Base-by-base conservation (phyloP, 129 eudicot species). In the Centella asiatica region DNA sequence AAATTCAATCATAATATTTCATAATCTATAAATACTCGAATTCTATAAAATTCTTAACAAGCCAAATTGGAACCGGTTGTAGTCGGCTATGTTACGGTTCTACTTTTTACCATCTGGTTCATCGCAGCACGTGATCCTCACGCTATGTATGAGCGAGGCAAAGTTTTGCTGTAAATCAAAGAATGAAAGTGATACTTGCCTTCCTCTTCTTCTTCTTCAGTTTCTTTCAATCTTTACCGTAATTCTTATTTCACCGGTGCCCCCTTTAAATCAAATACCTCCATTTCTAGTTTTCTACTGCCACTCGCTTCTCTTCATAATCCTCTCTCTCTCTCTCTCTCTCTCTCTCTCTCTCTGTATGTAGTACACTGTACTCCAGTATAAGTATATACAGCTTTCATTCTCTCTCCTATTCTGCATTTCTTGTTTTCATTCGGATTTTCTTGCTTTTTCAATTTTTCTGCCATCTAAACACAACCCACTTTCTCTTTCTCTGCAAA, bases 401-500 rank as follows among this genome's bases (percentile, higher is more conserved):
- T 49, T 78, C 89, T 78, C 89, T 78, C 64, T 83, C 89, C 74
- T 75, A 67, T 15, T 69, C 76, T 69, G 79, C 77, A 75, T 53
- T 69, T 69, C 77, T 75, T 78, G 75, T 72, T 72, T 63, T 31
- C 74, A 56, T 78, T 75, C 69, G 44, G 67, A 57, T 50, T 75
- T 69, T 54, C 52, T 77, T 63, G 62, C 9, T 25, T 25, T 47
- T 49, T 20, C 14, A 47, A 39, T 11, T 63, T 73, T 60, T 68
- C 52, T 53, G 57, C 59, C 70, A 63, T 76, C 64, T 61, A 22
- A 69, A 56, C 70, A 52, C 72, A 60, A n/a, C 53, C 2, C 64
- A 31, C 25, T 64, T 74, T 31, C 44, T 56, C 44, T 56, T 60
- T 78, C 76, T 71, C 69, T 76, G 69, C 68, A 66, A 6, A 50